Conservation (phyloP, 2,329 filamentous ascomycete species). For the Dothideomycetidae sp. region DNA sequence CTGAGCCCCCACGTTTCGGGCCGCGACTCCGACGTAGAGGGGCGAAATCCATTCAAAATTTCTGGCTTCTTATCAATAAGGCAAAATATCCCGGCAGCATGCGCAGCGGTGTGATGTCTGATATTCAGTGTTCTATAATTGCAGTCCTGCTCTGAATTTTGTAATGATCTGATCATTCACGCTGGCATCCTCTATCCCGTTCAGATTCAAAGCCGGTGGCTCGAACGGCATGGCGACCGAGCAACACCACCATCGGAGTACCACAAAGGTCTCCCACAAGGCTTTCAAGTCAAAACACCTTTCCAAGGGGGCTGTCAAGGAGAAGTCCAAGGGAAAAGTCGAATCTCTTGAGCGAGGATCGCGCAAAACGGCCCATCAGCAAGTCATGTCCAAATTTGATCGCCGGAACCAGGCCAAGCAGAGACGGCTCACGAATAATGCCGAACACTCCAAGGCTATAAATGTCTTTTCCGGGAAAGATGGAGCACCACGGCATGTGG, state of each 20-base stretch:
- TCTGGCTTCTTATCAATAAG: neutral
- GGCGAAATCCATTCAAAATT: neutral
- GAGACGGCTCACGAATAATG: conserved; percentile 67
- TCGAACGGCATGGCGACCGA: conserved; percentile 52
- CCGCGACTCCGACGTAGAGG: no score
- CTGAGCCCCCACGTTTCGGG: no score
- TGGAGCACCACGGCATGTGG: conserved; percentile 76
- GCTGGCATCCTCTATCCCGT: conserved; percentile 37
- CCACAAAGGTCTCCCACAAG: conserved; percentile 80
- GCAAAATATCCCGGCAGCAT: neutral
- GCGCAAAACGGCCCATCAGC: conserved; percentile 84
- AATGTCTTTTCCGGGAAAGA: conserved; percentile 76
- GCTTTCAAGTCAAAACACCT: conserved; percentile 84
- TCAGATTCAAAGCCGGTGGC: conserved; percentile 70
- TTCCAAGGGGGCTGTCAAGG: conserved; percentile 74
- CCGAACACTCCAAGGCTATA: conserved; percentile 63
- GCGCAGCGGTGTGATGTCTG: neutral
- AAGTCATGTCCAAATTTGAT: conserved; percentile 95
- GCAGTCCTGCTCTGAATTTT: no score
- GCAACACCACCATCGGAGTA: conserved; percentile 76
- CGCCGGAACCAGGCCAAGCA: conserved; percentile 91
- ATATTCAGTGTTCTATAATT: neutral
- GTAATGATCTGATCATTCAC: no score
- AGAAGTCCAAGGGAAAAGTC: conserved; percentile 75
- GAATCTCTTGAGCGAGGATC: conserved; percentile 54